phyloP scores from a whole-genome alignment of 192 early-diverging fungal genomes.

The Dispira simplex region DNA sequence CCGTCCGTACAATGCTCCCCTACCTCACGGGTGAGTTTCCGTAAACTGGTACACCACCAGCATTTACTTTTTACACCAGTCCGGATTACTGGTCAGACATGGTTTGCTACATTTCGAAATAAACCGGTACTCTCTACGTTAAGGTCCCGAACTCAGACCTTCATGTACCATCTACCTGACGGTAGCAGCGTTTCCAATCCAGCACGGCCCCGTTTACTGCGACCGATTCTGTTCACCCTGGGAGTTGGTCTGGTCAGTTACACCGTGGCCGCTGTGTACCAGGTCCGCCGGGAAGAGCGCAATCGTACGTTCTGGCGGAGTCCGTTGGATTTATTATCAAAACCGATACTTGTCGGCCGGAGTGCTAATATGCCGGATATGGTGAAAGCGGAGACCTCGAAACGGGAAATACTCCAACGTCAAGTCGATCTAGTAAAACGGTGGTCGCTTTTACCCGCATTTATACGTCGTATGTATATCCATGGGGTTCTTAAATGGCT shows the following conservation, averaged over 20 bases:
- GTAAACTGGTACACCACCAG: background rate
- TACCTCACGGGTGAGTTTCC: too few relatives aligned
- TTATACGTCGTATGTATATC: background rate
- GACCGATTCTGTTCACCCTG: background rate
- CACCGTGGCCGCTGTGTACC: background rate
- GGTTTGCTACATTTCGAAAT: background rate
- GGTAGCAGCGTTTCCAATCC: background rate
- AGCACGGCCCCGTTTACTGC: conserved; percentile 1
- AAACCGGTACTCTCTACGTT: background rate
- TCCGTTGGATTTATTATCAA: too few relatives aligned
- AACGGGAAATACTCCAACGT: background rate
- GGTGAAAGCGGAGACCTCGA: background rate
- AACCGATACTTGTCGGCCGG: background rate
- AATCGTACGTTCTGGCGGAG: background rate
- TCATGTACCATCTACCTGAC: background rate
- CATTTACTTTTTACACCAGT: background rate
- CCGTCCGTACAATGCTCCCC: too few relatives aligned
- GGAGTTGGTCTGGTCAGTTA: background rate
- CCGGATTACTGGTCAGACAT: background rate
- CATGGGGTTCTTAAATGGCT: background rate
- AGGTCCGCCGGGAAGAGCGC: background rate
- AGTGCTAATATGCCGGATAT: background rate
- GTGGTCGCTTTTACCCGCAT: background rate
- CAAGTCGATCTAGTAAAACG: background rate
- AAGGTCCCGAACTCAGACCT: background rate